Base-by-base conservation (phyloP, 768 basidiomycete genomes). In the Amanita pseudoporphyria region DNA sequence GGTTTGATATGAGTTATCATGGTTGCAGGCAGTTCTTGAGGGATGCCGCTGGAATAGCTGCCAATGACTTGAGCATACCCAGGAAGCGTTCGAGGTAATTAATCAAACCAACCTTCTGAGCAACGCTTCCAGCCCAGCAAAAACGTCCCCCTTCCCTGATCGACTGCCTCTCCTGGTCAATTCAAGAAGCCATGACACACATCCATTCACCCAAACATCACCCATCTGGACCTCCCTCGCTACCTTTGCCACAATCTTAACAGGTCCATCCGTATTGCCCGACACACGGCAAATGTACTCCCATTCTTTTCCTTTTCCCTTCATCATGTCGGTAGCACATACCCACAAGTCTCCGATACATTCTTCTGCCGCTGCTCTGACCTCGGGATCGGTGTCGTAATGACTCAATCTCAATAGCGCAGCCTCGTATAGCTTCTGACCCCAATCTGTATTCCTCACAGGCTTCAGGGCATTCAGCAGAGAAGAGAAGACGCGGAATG, bases 351-450 rank as follows among this genome's bases (percentile, higher is more conserved):
- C 85, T 1, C 85, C 93, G 38, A 95, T 75, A 43, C 80, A 81
- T 28, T 85, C 81, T 57, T 97, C 85, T 0, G 92, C 92, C 54
- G 77, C 80, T 21, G 76, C 73, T 32, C 92, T 79, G 18, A 98
- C 90, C 54, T 96, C 94, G 3, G 87, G 82, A 62, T 98, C 95
- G 1, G 94, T 94, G 56, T 94, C 87, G 53, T 87, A 81, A 40
- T 77, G 84, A 44, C 70, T 76, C 32, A 99, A 67, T 45, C 90
- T 74, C 18, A 68, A 62, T 3, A 87, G 69, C 9, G 89, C 83
- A 54, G 90, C 82, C 6, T 77, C 69, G 63, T 94, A 96, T 3
- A 96, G 71, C 9, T 69, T 59, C 48, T 87, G 79, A 4, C 79
- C 64, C 88, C 88, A 91, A 13, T 80, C 78, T 5, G 64, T 67